Evolutionary conservation across 306 rosid species (phyloP).

Genomic region (Citrullus amarus): DNA sequence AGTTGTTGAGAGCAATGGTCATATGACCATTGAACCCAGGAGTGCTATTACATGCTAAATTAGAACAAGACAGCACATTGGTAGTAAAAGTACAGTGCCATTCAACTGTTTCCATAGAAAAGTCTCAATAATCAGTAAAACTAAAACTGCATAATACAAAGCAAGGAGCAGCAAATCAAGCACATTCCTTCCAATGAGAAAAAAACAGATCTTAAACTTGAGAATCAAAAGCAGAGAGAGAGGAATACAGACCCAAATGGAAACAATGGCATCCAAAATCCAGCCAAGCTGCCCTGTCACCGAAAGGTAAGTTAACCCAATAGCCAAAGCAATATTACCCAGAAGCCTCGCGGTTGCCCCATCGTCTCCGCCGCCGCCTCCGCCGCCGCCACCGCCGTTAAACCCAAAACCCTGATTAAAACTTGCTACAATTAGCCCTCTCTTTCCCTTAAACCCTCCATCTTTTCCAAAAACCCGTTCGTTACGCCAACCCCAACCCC

Average conservation of each 20-base stretch:
- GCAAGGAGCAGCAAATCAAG: neutral
- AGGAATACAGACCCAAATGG: constrained; percentile 67
- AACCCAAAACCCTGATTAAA: constrained; percentile 70
- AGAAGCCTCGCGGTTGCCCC: constrained; percentile 57
- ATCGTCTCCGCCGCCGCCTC: constrained; percentile 65
- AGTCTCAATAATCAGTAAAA: neutral
- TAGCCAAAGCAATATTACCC: constrained; percentile 77
- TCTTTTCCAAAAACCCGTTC: constrained; percentile 29
- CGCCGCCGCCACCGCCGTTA: constrained; percentile 64
- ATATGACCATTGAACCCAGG: neutral
- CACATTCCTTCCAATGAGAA: neutral
- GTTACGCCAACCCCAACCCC: constrained; percentile 13
- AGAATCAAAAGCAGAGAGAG: neutral
- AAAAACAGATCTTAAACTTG: neutral
- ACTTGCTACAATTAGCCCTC: constrained; percentile 47
- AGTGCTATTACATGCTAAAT: neutral
- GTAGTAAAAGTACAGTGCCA: neutral
- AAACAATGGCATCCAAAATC: constrained; percentile 90
- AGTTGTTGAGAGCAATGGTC: too few relatives aligned
- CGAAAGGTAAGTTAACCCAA: constrained; percentile 86
- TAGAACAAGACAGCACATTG: neutral
- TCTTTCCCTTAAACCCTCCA: constrained; percentile 26
- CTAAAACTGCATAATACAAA: neutral
- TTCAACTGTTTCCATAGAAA: neutral
- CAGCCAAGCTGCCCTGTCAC: constrained; percentile 96